Base-by-base conservation (phyloP, 164 flowering plant genomes). In the Tinospora cordifolia region DNA sequence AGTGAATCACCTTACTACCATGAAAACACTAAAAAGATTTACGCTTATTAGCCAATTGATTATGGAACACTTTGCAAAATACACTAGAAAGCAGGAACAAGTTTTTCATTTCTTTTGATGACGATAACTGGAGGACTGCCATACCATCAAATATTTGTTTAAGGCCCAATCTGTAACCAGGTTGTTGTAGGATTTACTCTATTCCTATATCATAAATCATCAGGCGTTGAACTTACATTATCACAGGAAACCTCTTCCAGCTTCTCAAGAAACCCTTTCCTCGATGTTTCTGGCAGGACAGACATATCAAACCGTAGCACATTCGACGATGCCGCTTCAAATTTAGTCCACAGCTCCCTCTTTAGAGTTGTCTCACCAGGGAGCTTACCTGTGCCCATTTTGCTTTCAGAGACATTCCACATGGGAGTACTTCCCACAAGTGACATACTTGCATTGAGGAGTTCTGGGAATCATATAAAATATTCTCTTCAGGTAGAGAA, bases 361-460 rank as follows among this genome's bases (percentile, higher is more conserved):
- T 92, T 95, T 49, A 95, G 78, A 6, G 99, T 95, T 70, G 83
- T 89, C 83, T 95, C 98, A 44, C 98, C 99, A n/a, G 96, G 87
- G 59, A 62, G 83, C 77, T 85, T 92, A 38, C 91, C 89, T 24
- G 22, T 77, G 47, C 65, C 71, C 7, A 77, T 22, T 63, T 76
- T 74, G 74, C 87, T 88, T 75, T 67, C 83, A 6, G 80, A 74
- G 21, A 75, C 87, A 75, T 78, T 85, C 86, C 82, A 75, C 82
- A 88, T 58, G 6, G 98, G 98, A 71, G 97, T 92, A 80, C 86
- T 75, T 69, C 84, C 84, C 3, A 77, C 17, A 41, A 74, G 68
- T 27, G 76, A 71, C 14, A 79, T 36, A 65, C 24, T 77, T 68
- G 73, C 27, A 49, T 75, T 46, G 5, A 58, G 8, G 60, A 64